Conservation (phyloP, 164 flowering plant species). For the Aristolochia fimbriata region DNA sequence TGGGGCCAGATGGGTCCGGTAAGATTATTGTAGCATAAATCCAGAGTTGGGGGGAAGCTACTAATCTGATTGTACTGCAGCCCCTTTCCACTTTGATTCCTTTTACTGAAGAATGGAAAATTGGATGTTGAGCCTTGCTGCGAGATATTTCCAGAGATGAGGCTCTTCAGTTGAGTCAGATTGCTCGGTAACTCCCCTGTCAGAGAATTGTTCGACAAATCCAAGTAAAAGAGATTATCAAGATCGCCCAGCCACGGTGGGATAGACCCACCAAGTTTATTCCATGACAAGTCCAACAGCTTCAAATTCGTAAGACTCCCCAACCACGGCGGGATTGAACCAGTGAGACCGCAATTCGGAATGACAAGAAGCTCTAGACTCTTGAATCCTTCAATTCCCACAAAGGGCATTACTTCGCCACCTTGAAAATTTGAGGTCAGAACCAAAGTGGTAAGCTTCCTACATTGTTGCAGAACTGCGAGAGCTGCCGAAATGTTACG, state of each 20-base stretch:
- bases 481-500: constrained; percentile 15
- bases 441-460: constrained; percentile 17
- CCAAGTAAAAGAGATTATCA: constrained; percentile 69
- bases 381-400: constrained; percentile 8
- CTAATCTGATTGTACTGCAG: constrained; percentile 69
- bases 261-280: constrained; percentile 45
- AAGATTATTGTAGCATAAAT: constrained; percentile 8
- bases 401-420: constrained; percentile 5
- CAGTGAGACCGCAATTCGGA: constrained; percentile 43
- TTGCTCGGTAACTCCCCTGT: constrained; percentile 59
- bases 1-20: constrained; percentile 12
- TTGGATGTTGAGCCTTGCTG: constrained; percentile 25
- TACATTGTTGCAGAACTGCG: constrained; percentile 15
- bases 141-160: constrained; percentile 10
- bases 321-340: constrained; percentile 60
- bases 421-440: constrained; percentile 12
- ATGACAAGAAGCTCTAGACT: constrained; percentile 7
- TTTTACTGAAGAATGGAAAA: constrained; percentile 54
- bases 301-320: constrained; percentile 32
- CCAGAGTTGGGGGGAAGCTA: constrained; percentile 27
- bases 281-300: constrained; percentile 82
- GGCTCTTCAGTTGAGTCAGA: constrained; percentile 28
- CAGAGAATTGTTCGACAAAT: constrained; percentile 72
- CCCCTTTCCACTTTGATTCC: constrained; percentile 32
- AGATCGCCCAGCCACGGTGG: constrained; percentile 67